Base-by-base conservation (phyloP, 305 asterid species). In the Rubia balearica region DNA sequence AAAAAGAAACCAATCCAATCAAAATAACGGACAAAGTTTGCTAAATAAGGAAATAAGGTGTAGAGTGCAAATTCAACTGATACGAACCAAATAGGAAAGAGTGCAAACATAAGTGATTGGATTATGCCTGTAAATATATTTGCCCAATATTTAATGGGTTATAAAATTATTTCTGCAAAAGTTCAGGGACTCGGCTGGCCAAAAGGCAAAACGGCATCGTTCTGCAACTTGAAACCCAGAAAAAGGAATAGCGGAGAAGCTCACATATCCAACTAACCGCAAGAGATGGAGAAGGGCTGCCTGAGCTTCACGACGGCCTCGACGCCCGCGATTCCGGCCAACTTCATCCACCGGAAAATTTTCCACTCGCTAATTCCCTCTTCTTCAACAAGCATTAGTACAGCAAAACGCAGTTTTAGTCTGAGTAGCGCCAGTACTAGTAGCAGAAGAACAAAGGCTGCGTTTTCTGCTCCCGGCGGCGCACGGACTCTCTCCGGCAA, bases 221-320 rank as follows among this genome's bases (percentile, higher is more conserved):
- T 17, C 22, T 33, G 10, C 46, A 57, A 10, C 17, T 19, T 9
- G 38, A 57, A 57, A 60, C 19, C 38, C 21, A 63, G 42, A 49
- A 64, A 19, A 53, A 62, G 43, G 30, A 24, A 13, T 9, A n/a
- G 3, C 12, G 59, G n/a, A 49, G 43, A 21, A 17, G 48, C 53
- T 65, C 36, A 46, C 73, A 33, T 48, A 69, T 33, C 73, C 69
- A 71, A 45, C 38, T 43, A 27, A 22, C 49, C 22, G 66, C 63
- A 9, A 71, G 7, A 41, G 21, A 89, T 89, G 96, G 94, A 85
- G 82, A 74, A 76, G 67, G 78, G 85, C 64, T 81, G 84, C 74
- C 69, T 86, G 60, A 70, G 92, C 70, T 88, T 87, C 86, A 77
- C 86, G 67, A 67, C 90, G 30, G 76, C 90, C 62, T 81, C 92